Evolutionary conservation across 208 protist species (phyloP).

Genomic region (Willaertia magna): DNA sequence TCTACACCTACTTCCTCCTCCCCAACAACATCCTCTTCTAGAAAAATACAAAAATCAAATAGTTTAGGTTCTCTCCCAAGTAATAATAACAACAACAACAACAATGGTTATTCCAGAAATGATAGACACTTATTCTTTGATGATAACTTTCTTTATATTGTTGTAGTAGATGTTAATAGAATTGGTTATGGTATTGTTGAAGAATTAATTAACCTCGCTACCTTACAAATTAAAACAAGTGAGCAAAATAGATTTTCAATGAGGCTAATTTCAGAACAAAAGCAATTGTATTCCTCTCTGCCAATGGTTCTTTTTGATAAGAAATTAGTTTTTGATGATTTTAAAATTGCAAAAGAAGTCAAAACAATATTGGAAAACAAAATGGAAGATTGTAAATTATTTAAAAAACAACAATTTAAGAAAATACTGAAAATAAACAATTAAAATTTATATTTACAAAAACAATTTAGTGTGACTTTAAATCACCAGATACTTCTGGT

Average conservation of each 20-base stretch:
- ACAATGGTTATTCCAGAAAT: neutral
- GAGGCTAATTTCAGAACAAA: neutral
- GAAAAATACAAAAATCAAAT: neutral
- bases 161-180: neutral
- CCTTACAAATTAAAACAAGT: no score
- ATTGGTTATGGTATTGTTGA: neutral
- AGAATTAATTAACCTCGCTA: no score
- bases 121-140: neutral
- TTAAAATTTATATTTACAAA: no score
- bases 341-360: neutral
- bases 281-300: neutral
- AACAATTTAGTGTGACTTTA: no score
- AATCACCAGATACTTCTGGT: no score
- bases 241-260: neutral
- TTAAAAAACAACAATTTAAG: neutral
- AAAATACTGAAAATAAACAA: no score
- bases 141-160: neutral
- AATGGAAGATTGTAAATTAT: neutral
- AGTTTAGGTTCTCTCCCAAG: neutral
- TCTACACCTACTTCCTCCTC: neutral
- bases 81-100: no score
- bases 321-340: neutral
- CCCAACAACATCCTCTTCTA: neutral
- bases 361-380: neutral
- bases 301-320: neutral